phyloP scores from a whole-genome alignment of 257 asterid species.

The Thymus quinquecostatus region DNA sequence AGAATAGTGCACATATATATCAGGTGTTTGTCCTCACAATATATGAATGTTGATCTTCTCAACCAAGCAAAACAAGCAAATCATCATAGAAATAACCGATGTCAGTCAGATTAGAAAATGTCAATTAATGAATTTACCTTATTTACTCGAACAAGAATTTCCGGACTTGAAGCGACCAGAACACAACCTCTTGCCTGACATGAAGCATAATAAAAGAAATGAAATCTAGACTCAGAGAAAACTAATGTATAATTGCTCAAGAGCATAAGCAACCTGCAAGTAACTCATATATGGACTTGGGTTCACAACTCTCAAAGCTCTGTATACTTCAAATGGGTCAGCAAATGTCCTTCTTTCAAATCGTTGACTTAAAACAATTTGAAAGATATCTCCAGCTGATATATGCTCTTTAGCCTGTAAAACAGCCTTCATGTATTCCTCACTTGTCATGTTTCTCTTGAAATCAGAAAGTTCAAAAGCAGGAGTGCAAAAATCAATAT shows the following conservation, averaged over 20 bases:
- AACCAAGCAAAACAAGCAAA: constrained; percentile 12
- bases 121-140: constrained; percentile 49
- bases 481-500: constrained; percentile 48
- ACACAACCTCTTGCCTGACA: constrained; percentile 82
- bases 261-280: constrained; percentile 58
- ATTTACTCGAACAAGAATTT: constrained; percentile 70
- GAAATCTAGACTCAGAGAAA: constrained; percentile 24
- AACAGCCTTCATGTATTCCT: constrained; percentile 74
- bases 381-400: constrained; percentile 83
- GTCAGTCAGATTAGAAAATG: constrained; percentile 15
- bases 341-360: constrained; percentile 87
- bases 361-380: constrained; percentile 85
- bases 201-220: constrained; percentile 17
- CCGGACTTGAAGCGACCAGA: constrained; percentile 94
- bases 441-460: constrained; percentile 69
- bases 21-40: constrained; percentile 22
- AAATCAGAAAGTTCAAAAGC: constrained; percentile 48
- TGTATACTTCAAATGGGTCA: constrained; percentile 87
- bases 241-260: constrained; percentile 12
- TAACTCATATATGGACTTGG: constrained; percentile 95
- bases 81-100: not conserved
- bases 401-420: constrained; percentile 86
- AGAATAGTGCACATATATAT: constrained; percentile 28
- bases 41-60: constrained; percentile 17
- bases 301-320: constrained; percentile 89